Percentiles rank a stretch among this genome's conserved stretches.
Conservation (phyloP, 2,329 filamentous ascomycete species). For the Ophiostoma piceae region DNA sequence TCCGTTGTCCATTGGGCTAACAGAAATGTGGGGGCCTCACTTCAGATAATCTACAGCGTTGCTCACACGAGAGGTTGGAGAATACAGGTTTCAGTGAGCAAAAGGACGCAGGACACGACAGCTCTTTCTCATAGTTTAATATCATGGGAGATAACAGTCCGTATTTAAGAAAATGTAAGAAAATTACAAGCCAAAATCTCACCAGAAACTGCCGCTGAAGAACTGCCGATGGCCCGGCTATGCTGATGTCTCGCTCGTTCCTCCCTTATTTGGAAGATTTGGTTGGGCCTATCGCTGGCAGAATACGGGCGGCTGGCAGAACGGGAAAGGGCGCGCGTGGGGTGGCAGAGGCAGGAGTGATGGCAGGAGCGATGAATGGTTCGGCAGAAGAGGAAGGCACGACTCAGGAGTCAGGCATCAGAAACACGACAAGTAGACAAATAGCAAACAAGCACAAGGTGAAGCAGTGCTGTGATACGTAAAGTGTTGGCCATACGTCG, state of each 20-base stretch:
- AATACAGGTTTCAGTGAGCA: not conserved
- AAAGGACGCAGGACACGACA: not conserved
- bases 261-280: not conserved
- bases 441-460: not conserved
- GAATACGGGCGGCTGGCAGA: not conserved
- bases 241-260: not conserved
- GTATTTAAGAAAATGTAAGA: not conserved
- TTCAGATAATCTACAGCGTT: not conserved
- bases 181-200: not conserved
- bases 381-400: not conserved
- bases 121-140: too few species aligned
- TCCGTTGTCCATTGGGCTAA: not conserved
- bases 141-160: not conserved
- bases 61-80: too few species aligned
- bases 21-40: not conserved
- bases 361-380: not conserved
- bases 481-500: not conserved
- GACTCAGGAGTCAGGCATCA: not conserved
- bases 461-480: not conserved
- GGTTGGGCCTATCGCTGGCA: not conserved
- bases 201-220: not conserved
- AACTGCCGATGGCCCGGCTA: not conserved
- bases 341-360: not conserved
- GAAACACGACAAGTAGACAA: not conserved
- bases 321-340: not conserved